Conservation (phyloP, 2,329 filamentous ascomycete species). For the Scytalidium sp. region DNA sequence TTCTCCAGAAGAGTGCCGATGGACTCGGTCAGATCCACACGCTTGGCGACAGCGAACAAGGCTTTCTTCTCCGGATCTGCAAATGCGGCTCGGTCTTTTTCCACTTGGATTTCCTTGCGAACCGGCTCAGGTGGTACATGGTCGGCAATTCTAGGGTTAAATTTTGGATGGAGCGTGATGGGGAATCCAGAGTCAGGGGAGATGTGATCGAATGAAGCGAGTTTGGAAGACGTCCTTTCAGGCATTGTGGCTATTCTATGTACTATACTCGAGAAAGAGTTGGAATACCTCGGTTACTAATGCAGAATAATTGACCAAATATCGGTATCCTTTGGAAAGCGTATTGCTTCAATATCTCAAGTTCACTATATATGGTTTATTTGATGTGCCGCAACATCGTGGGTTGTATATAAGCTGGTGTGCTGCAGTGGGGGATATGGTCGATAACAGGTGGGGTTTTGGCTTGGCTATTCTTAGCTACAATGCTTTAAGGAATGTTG, state of each 20-base stretch:
- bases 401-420: too few species aligned
- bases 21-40: slow-evolving; percentile 50
- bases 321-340: too few species aligned
- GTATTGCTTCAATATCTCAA: too few species aligned
- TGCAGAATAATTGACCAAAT: too few species aligned
- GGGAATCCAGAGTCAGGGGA: slow-evolving; percentile 47
- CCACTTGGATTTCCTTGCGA: slow-evolving; percentile 24
- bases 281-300: too few species aligned
- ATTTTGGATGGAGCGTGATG: slow-evolving; percentile 41
- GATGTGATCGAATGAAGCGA: slow-evolving; percentile 44
- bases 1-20: slow-evolving; percentile 69
- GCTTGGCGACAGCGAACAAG: slow-evolving; percentile 28
- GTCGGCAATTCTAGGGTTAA: slow-evolving; percentile 42
- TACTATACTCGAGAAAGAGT: too few species aligned
- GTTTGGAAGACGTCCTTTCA: slow-evolving; percentile 14
- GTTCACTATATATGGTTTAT: too few species aligned
- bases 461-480: too few species aligned
- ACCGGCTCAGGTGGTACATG: slow-evolving; percentile 37
- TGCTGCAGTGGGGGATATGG: too few species aligned
- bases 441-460: too few species aligned
- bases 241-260: not conserved
- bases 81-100: slow-evolving; percentile 29
- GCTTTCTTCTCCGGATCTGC: slow-evolving; percentile 37
- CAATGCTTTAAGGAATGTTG: too few species aligned
- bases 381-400: too few species aligned